phyloP scores from a whole-genome alignment of 495 filamentous ascomycete species.

The Endocarpon pusillum region DNA sequence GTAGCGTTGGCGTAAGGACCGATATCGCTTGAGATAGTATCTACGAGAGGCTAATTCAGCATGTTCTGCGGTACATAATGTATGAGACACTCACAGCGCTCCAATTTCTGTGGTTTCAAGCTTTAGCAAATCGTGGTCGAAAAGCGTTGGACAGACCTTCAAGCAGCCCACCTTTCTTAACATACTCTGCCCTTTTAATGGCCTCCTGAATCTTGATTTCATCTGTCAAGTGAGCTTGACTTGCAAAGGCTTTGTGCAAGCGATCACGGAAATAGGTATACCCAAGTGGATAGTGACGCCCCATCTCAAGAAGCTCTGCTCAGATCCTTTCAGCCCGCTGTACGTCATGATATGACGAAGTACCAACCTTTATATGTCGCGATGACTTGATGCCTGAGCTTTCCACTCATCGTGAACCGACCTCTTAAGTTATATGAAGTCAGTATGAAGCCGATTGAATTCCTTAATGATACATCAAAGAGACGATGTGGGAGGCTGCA shows the following conservation, averaged over 20 bases:
- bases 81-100: slow-evolving; percentile 57
- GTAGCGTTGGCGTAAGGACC: slow-evolving; percentile 73
- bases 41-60: slow-evolving; percentile 24
- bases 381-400: slow-evolving; percentile 65
- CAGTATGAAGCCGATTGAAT: too few relatives aligned
- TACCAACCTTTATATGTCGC: slow-evolving; percentile 73
- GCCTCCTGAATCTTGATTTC: slow-evolving; percentile 57
- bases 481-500: too few relatives aligned
- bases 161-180: slow-evolving; percentile 58
- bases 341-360: not conserved
- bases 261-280: slow-evolving; percentile 68
- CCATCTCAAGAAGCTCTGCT: slow-evolving; percentile 67
- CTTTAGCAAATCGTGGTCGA: slow-evolving; percentile 3
- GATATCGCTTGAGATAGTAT: slow-evolving; percentile 90
- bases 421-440: too few relatives aligned
- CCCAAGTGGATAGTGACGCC: slow-evolving; percentile 74
- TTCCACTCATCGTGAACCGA: slow-evolving; percentile 33
- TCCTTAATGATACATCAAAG: too few relatives aligned
- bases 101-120: slow-evolving; percentile 63
- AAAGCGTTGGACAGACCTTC: not conserved
- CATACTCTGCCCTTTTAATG: slow-evolving; percentile 65
- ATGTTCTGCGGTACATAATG: not conserved
- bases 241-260: slow-evolving; percentile 69
- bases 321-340: not conserved
- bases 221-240: slow-evolving; percentile 50